Percentiles rank a stretch among this genome's conserved stretches.
Evolutionary conservation across 1,284 basidiomycete species (phyloP).

Genomic region (Malassezia caprae): DNA sequence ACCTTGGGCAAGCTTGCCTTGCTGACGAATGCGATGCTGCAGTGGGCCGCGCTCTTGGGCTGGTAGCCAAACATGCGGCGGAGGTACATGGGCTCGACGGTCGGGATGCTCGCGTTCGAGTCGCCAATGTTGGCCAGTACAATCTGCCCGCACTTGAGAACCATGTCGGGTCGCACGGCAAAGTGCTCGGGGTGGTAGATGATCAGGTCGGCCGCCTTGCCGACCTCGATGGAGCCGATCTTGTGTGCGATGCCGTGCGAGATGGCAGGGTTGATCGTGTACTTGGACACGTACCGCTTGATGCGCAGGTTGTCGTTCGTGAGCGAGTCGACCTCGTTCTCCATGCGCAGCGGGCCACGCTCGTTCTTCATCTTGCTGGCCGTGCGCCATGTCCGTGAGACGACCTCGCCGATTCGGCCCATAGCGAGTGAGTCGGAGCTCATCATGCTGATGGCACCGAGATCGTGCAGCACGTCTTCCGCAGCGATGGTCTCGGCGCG

Average conservation of each 20-base stretch:
- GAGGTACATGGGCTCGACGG: constrained; percentile 74
- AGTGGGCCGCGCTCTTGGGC: constrained; percentile 63
- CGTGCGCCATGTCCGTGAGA: constrained; percentile 87
- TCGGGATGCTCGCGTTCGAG: constrained; percentile 74
- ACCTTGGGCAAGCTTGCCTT: constrained; percentile 59
- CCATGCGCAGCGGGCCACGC: constrained; percentile 59
- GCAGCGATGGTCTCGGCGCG: constrained; percentile 93
- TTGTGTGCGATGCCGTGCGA: constrained; percentile 82
- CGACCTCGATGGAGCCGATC: constrained; percentile 72
- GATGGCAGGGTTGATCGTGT: constrained; percentile 94
- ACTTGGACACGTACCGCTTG: constrained; percentile 90
- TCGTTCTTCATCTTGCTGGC: constrained; percentile 84
- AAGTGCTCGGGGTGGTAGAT: constrained; percentile 90
- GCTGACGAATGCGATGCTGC: constrained; percentile 79
- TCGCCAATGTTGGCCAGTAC: constrained; percentile 86
- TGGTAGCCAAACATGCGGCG: constrained; percentile 82
- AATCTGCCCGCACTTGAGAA: constrained; percentile 88
- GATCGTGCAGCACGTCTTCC: constrained; percentile 90
- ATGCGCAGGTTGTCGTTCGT: constrained; percentile 84
- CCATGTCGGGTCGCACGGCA: constrained; percentile 79
- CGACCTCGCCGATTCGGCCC: constrained; percentile 86
- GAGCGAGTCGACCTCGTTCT: constrained; percentile 53
- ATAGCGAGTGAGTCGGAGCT: constrained; percentile 92
- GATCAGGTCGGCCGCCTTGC: constrained; percentile 81
- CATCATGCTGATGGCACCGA: constrained; percentile 87